Conservation (phyloP, 2,329 filamentous ascomycete species). For the Epichloe sylvatica region DNA sequence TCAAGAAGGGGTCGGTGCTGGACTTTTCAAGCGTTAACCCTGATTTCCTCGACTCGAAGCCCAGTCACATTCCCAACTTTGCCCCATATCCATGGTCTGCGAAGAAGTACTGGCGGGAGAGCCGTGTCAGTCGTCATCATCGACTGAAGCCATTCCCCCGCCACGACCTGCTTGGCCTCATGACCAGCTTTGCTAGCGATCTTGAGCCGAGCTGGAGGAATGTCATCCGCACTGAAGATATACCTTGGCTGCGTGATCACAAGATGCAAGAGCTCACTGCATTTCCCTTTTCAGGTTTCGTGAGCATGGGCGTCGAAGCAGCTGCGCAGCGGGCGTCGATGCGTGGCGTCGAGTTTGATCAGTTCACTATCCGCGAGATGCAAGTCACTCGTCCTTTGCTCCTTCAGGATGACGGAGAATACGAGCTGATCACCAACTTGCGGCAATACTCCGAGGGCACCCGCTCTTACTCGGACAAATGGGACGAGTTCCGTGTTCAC, state of each 20-base stretch:
- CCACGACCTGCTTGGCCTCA: slow-evolving; percentile 32
- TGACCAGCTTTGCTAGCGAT: slow-evolving; percentile 31
- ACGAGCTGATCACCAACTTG: slow-evolving; percentile 15
- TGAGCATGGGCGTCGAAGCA: slow-evolving; percentile 38
- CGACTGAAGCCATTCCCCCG: slow-evolving; percentile 25
- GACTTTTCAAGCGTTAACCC: slow-evolving; percentile 19
- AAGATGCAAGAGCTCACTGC: slow-evolving; percentile 41
- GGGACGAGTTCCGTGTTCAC: slow-evolving; percentile 43
- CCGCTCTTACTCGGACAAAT: slow-evolving; percentile 25
- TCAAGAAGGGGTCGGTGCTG: not conserved
- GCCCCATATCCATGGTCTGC: slow-evolving; percentile 35
- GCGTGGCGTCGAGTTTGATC: slow-evolving; percentile 7
- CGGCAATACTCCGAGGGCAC: slow-evolving; percentile 16
- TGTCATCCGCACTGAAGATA: slow-evolving; percentile 30
- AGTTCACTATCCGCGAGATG: slow-evolving; percentile 3
- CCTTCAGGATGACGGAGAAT: slow-evolving; percentile 8
- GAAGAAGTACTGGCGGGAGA: slow-evolving; percentile 34
- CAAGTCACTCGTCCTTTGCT: slow-evolving; percentile 3
- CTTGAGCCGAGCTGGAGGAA: slow-evolving; percentile 36
- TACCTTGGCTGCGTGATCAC: slow-evolving; percentile 46
- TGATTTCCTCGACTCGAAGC: slow-evolving; percentile 10
- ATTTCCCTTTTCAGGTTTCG: slow-evolving; percentile 39
- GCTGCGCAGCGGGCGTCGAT: slow-evolving; percentile 21
- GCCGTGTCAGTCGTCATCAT: slow-evolving; percentile 27
- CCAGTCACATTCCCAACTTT: slow-evolving; percentile 26